Base-by-base conservation (phyloP, 495 filamentous ascomycete species). In the Penicillium roqueforti region DNA sequence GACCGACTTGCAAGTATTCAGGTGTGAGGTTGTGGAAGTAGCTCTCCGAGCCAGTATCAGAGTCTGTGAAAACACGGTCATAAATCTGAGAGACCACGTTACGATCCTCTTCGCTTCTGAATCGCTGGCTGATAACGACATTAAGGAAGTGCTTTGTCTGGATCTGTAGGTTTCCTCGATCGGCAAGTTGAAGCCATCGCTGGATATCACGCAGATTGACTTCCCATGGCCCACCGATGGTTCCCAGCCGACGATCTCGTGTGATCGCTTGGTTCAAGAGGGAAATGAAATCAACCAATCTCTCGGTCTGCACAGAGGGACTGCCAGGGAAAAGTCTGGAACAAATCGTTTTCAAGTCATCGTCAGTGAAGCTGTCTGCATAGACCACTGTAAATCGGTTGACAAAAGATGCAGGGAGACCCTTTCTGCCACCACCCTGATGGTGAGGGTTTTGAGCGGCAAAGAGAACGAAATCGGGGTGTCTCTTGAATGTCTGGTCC, bases 361-460 rank as follows among this genome's bases (percentile, higher is more conserved):
- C 76, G 42, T 88, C 73, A 16, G 79, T 87, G 65, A 97, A 92
- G 25, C 86, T 80, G 62, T 97, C 95, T 55, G 92, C 87, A 76
- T 96, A 97, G 0, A 97, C 95, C 3, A 99, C 92, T 29, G 92
- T 95, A 65, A 99, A 99, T 41, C 95, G 87, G 68, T 99, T 96
- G 38, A 97, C 92, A 51, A 99, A 99, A 6, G 93, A 97, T 49
- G 86, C 86, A 3, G 95, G 95, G 51, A 99, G 74, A 10, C 95
- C 95, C 73, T 99, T 99, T 63, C 95, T 81, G 5, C 95, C 95
- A 41, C 91, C 92, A 49, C 95, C 95, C 68, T 97, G 95, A 63
- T 95, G 89, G 71, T 97, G 92, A 16, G 95, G 95, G 61, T 99
- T 99, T 66, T 99, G 95, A 0, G 95, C 90, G 18, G 95, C 95